Evolutionary conservation across 345 rosid genomes (phyloP).

Genomic region (Salix brachista): DNA sequence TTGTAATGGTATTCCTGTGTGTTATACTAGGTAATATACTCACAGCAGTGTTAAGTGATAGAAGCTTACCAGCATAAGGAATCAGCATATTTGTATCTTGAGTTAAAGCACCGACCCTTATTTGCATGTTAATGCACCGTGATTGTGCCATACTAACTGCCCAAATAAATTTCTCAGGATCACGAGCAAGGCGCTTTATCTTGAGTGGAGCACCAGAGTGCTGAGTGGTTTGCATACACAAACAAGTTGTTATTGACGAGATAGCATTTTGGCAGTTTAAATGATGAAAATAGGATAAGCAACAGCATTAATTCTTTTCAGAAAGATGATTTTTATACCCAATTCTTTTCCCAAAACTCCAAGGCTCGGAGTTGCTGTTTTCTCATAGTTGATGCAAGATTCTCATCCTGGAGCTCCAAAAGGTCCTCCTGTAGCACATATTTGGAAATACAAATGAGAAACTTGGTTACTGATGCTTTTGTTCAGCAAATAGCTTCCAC

Average conservation of each 20-base stretch:
- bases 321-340: conserved; percentile 44
- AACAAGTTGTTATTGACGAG: conserved; percentile 11
- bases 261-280: background rate
- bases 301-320: conserved; percentile 1
- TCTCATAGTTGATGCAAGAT: conserved; percentile 74
- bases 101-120: conserved; percentile 76
- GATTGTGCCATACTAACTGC: conserved; percentile 85
- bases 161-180: conserved; percentile 81
- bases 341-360: conserved; percentile 86
- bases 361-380: conserved; percentile 60
- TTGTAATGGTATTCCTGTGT: no score
- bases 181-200: conserved; percentile 78
- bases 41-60: background rate
- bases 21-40: background rate
- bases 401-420: conserved; percentile 75
- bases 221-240: conserved; percentile 29
- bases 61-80: conserved; percentile 80
- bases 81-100: conserved; percentile 88
- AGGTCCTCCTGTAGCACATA: conserved; percentile 58
- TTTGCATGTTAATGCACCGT: conserved; percentile 69
- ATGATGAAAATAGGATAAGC: background rate
- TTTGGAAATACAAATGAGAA: conserved; percentile 12
- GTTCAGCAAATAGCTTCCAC: background rate
- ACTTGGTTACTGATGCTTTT: background rate
- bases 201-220: conserved; percentile 81